Conservation (phyloP, 2,329 filamentous ascomycete species). For the Pyricularia pennisetigena region DNA sequence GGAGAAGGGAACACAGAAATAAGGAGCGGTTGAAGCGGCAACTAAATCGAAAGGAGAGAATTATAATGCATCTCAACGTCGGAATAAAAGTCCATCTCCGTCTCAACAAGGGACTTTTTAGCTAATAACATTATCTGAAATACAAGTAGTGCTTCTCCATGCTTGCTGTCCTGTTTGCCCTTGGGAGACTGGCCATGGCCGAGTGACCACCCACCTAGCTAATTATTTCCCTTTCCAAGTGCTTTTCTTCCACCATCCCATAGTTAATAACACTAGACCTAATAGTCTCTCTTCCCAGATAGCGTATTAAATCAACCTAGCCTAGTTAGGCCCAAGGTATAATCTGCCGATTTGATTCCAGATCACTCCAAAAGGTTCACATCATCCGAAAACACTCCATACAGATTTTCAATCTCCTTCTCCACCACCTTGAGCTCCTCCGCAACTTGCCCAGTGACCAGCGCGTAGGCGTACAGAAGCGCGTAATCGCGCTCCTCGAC, state of each 20-base stretch:
- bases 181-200: neutral
- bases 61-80: too few species aligned
- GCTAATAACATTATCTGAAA: too few species aligned
- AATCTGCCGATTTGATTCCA: neutral
- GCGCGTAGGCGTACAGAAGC: constrained; percentile 80
- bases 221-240: neutral
- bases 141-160: neutral
- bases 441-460: constrained; percentile 57
- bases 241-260: neutral
- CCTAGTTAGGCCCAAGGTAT: neutral
- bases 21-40: too few species aligned
- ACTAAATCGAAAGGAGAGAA: too few species aligned
- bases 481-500: constrained; percentile 77
- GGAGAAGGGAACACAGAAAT: too few species aligned
- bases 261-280: too few species aligned
- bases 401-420: constrained; percentile 51
- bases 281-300: neutral
- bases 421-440: constrained; percentile 53
- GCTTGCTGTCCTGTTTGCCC: neutral
- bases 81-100: too few species aligned
- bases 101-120: too few species aligned
- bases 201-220: neutral
- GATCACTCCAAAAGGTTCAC: constrained; percentile 43
- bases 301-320: neutral
- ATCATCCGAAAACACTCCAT: constrained; percentile 53